Evolutionary conservation across 805 yeast species (phyloP).

Genomic region (Lachancea dasiensis): DNA sequence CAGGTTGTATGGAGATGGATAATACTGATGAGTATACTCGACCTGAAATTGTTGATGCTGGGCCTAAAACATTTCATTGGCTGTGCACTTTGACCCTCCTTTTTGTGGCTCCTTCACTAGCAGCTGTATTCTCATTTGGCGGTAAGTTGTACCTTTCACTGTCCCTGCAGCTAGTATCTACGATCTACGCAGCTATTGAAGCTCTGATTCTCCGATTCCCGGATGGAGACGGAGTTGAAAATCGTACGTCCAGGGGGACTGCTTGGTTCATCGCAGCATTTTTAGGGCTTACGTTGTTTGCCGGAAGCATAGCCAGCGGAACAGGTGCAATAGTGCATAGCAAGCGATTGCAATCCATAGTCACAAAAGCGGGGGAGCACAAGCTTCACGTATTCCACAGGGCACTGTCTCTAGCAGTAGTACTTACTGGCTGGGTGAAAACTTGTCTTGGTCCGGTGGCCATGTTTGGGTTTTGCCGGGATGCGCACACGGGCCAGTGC

Average conservation of each 20-base stretch:
- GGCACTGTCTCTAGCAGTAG: constrained; percentile 40
- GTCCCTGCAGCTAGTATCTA: constrained; percentile 41
- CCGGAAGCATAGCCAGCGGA: constrained; percentile 53
- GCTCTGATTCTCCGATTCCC: constrained; percentile 54
- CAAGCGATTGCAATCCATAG: constrained; percentile 32
- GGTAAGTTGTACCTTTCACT: constrained; percentile 41
- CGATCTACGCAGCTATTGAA: constrained; percentile 51
- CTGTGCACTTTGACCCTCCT: constrained; percentile 41
- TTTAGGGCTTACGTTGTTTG: constrained; percentile 40
- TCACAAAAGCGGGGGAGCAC: constrained; percentile 36
- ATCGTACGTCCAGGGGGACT: constrained; percentile 60
- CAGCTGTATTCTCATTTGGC: constrained; percentile 52
- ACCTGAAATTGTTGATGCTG: constrained; percentile 40
- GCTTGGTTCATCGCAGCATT: constrained; percentile 52
- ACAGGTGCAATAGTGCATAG: constrained; percentile 38
- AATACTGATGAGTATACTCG: constrained; percentile 29
- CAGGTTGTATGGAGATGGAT: constrained; percentile 30
- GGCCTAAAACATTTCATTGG: constrained; percentile 62
- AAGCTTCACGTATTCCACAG: constrained; percentile 36
- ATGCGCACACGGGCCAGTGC: constrained; percentile 84
- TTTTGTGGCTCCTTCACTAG: constrained; percentile 51
- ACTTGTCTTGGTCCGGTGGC: constrained; percentile 78
- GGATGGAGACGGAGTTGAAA: constrained; percentile 61
- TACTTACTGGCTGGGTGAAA: constrained; percentile 70
- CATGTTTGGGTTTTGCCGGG: constrained; percentile 81